A percentile compares a stretch with the other conserved stretches of the same genome.
phyloP scores from a whole-genome alignment of 2,329 filamentous ascomycete genomes.

The Acrodontium crateriforme region DNA sequence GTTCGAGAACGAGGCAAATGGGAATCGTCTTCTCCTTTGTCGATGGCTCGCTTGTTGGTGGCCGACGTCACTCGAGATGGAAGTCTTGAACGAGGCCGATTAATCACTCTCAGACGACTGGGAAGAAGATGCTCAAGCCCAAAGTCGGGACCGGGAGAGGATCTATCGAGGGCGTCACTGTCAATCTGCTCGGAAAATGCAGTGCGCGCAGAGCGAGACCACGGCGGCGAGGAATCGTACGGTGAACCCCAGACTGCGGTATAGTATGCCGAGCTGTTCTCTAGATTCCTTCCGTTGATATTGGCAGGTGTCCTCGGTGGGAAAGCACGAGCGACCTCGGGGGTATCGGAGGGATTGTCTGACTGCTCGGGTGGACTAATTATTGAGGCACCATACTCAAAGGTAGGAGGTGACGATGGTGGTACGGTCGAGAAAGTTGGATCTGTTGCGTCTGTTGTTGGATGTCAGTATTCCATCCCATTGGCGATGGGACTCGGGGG shows the following conservation, averaged over 20 bases:
- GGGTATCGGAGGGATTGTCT: constrained; percentile 5
- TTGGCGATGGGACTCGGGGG: neutral
- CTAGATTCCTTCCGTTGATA: constrained; percentile 10
- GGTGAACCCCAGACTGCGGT: constrained; percentile 89
- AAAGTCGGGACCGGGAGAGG: constrained; percentile 19
- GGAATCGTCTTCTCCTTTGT: constrained; percentile 9
- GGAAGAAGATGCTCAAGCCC: constrained; percentile 23
- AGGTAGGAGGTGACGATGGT: constrained; percentile 5
- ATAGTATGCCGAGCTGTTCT: constrained; percentile 25
- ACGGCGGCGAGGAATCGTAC: constrained; percentile 52
- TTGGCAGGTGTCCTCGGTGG: constrained; percentile 17
- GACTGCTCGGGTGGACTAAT: neutral
- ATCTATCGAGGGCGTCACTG: constrained; percentile 13
- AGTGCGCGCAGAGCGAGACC: constrained; percentile 19
- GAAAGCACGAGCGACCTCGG: constrained; percentile 8
- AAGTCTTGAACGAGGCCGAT: constrained; percentile 7
- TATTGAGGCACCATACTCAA: constrained; percentile 5
- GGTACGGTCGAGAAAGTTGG: constrained; percentile 1
- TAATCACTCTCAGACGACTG: constrained; percentile 15
- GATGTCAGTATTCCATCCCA: neutral
- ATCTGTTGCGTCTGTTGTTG: constrained; percentile 4
- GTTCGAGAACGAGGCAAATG: constrained; percentile 18
- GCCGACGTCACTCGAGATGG: constrained; percentile 3
- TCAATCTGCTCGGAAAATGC: constrained; percentile 17
- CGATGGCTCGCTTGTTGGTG: constrained; percentile 2